These are phyloP conservation scores for Cryphonectria naterciae DNA, from an alignment of 2,329 filamentous ascomycete species.

Conservation along the genomic window DNA sequence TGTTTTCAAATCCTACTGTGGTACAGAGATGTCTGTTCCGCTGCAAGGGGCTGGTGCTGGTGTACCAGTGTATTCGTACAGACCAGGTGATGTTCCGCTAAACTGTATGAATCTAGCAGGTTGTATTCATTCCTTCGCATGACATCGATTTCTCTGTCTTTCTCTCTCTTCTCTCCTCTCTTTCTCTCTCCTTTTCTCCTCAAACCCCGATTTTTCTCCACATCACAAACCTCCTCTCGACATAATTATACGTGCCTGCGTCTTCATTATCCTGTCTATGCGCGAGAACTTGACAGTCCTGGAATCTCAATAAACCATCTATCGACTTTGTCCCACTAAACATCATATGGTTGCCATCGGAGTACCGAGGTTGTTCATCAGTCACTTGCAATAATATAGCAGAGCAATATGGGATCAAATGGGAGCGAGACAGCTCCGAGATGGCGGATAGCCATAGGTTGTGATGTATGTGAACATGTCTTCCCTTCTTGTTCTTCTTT, in stretches of 20 bases:
- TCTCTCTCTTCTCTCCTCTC: neutral
- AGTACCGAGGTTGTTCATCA: neutral
- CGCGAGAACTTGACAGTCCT: neutral
- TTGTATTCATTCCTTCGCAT: neutral
- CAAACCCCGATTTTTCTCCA: neutral
- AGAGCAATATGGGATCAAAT: conserved; percentile 17
- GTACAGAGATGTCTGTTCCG: neutral
- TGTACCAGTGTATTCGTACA: neutral
- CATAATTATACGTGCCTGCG: too few relatives aligned
- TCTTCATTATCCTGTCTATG: neutral
- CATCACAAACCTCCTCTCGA: neutral
- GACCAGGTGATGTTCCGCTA: neutral
- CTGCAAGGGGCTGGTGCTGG: neutral
- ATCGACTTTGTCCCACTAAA: neutral
- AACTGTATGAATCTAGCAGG: neutral
- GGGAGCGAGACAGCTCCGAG: conserved; percentile 40
- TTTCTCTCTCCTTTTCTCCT: neutral
- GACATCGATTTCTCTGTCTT: neutral
- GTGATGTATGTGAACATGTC: conserved; percentile 49
- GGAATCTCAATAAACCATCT: neutral
- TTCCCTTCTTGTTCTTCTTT: neutral
- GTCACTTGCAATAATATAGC: neutral
- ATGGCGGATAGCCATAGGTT: conserved; percentile 58
- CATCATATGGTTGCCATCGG: neutral
- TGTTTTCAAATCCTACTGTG: neutral